Evolutionary conservation across 1,284 basidiomycete genomes (phyloP), one percentile per base, ranked within the genome.

Genomic region (Quambalaria eucalypti): DNA sequence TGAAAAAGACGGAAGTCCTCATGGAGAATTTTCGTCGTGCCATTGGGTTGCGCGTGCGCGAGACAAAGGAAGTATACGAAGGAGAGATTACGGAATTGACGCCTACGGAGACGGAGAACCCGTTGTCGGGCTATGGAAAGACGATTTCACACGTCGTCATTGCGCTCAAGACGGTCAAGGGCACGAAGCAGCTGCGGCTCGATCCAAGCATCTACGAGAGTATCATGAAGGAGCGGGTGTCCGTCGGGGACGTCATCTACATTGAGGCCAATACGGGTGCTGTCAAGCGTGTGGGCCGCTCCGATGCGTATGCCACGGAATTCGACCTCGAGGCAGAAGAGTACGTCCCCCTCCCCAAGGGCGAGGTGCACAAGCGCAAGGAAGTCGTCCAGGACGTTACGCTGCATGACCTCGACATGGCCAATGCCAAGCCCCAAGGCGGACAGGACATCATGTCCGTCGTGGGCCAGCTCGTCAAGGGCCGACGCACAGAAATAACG

Each of bases 381-480:
- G 91, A 98, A 73, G 84, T 97, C 1, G 90, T 98, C 4, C 95
- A 97, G 77, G 93, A 97, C 66, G 89, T 98, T 36, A 97, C 91
- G 0, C 80, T 98, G 16, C 91, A 95, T 55, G 93, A 98, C 75
- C 81, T 98, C 42, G 93, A 98, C 76, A 89, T 92, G 61, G 93
- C 92, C 4, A 98, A 98, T 76, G 91, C 92, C 12, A 84, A 90
- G 46, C 93, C 93, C 6, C 88, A 90, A 68, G 83, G 83, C 14
- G 92, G 95, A 1, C 93, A 96, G 77, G 93, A 97, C 72, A 96
- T 98, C 75, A 96, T 97, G 92, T 89, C 87, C 72, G 91, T 98
- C 28, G 96, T 98, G 86, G 91, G 93, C 4, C 93, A 91, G 74
- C 81, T 98, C 8, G 89, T 96, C 65, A 95, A 91, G 77, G 90